A percentile compares a stretch with the other conserved stretches of the same genome.
phyloP scores from a whole-genome alignment of 331 rosid genomes.

The Cydonia oblonga region DNA sequence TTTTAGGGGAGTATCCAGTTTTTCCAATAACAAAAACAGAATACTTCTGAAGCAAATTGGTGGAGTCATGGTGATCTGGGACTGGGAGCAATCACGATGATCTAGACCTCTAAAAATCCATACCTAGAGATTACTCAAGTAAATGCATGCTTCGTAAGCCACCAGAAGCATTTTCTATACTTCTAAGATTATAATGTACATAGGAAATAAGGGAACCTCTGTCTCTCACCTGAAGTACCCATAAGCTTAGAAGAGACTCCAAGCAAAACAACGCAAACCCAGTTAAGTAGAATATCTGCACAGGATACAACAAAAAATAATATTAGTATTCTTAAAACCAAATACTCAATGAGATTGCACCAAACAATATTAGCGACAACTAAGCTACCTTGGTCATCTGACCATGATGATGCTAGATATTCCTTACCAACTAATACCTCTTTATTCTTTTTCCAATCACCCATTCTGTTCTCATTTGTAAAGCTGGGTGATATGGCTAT shows the following conservation, averaged over 20 bases:
- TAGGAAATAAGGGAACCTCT: not conserved
- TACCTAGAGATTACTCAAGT: not conserved
- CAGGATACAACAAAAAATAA: constrained; percentile 1
- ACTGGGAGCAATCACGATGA: not conserved
- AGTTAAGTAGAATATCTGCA: constrained; percentile 79
- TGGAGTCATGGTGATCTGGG: not conserved
- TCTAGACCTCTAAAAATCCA: not conserved
- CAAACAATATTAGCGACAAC: not conserved
- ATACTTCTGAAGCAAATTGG: not conserved
- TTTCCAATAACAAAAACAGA: not conserved
- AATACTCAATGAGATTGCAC: not conserved
- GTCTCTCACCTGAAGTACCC: constrained; percentile 90
- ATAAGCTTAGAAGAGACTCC: constrained; percentile 85
- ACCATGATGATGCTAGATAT: not conserved
- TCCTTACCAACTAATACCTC: too few relatives aligned
- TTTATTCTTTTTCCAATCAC: too few relatives aligned
- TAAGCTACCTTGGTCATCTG: not conserved
- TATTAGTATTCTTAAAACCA: not conserved
- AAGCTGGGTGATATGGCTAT: not conserved
- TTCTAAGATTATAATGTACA: not conserved
- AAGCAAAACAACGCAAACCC: constrained; percentile 94
- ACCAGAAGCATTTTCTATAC: not conserved
- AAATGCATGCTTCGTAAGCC: not conserved
- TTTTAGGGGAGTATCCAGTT: too few relatives aligned
- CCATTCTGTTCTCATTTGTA: not conserved